Evolutionary conservation across 164 flowering plant genomes (phyloP).

Genomic region (Pachysandra terminalis): DNA sequence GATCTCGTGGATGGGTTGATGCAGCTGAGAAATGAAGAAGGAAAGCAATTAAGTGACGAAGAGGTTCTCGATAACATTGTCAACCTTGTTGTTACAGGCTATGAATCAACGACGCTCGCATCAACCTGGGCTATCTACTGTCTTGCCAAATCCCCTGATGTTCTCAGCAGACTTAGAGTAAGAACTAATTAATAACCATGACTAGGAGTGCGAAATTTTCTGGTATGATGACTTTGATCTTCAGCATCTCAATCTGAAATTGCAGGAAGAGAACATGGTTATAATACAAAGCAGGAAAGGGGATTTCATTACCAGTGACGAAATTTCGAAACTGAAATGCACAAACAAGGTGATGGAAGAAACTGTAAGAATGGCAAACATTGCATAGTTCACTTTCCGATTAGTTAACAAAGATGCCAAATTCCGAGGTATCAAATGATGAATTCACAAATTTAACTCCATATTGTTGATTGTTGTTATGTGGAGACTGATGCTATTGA

Average conservation of each 20-base stretch:
- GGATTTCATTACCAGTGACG: constrained; percentile 38
- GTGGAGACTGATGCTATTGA: too few species aligned
- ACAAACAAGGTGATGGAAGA: constrained; percentile 52
- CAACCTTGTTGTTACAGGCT: constrained; percentile 39
- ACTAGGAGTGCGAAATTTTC: not conserved
- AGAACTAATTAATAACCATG: not conserved
- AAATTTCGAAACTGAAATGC: constrained; percentile 33
- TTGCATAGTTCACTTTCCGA: constrained; percentile 34
- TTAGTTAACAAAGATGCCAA: constrained; percentile 33
- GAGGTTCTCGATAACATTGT: constrained; percentile 58
- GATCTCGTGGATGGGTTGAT: constrained; percentile 57
- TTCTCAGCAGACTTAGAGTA: constrained; percentile 44
- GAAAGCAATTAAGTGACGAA: constrained; percentile 35
- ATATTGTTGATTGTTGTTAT: too few species aligned
- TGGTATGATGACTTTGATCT: not conserved
- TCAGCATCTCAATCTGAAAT: not conserved
- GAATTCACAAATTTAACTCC: too few species aligned
- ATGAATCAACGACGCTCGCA: constrained; percentile 40
- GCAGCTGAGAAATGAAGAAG: constrained; percentile 42
- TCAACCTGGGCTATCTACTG: constrained; percentile 50
- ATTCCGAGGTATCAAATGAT: constrained; percentile 38
- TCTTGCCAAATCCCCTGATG: constrained; percentile 51
- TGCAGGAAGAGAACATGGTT: constrained; percentile 44
- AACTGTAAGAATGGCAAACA: constrained; percentile 50
- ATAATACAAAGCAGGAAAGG: constrained; percentile 26